Conservation (phyloP, 2,329 filamentous ascomycete genomes). For the Didymella lethalis region DNA sequence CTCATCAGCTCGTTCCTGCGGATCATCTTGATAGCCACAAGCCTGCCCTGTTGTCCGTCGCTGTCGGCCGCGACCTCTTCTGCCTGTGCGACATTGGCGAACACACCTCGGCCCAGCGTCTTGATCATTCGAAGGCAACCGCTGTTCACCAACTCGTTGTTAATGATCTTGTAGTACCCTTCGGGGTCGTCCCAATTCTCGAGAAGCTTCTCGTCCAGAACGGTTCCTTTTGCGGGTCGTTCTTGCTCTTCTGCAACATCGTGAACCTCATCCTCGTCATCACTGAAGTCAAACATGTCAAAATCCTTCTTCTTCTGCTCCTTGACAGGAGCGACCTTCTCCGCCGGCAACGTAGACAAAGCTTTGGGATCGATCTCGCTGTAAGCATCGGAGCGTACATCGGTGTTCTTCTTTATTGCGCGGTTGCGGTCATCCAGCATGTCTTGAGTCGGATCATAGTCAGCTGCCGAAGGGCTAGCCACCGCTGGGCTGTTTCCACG, state of each 20-base stretch:
- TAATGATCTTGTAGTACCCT: slow-evolving; percentile 94
- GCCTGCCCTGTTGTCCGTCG: slow-evolving; percentile 58
- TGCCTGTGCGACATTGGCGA: slow-evolving; percentile 93
- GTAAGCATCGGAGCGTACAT: slow-evolving; percentile 60
- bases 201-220: slow-evolving; percentile 75
- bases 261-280: slow-evolving; percentile 71
- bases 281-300: slow-evolving; percentile 73
- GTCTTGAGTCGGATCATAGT: slow-evolving; percentile 89
- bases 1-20: slow-evolving; percentile 93
- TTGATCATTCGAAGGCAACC: slow-evolving; percentile 89
- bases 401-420: slow-evolving; percentile 65
- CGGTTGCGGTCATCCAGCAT: slow-evolving; percentile 83
- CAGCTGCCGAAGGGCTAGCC: slow-evolving; percentile 87
- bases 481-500: slow-evolving; percentile 43
- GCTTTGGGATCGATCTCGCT: slow-evolving; percentile 64
- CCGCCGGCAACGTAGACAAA: slow-evolving; percentile 59
- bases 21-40: slow-evolving; percentile 98
- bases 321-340: slow-evolving; percentile 46
- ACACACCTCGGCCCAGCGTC: slow-evolving; percentile 91
- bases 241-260: slow-evolving; percentile 56
- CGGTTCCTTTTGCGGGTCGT: slow-evolving; percentile 36
- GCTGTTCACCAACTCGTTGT: slow-evolving; percentile 86
- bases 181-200: slow-evolving; percentile 95
- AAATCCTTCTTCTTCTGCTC: slow-evolving; percentile 61
- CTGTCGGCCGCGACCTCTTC: slow-evolving; percentile 40